Conservation (phyloP, 192 early-diverging fungal species). For the Phycomyces blakesleeanus region DNA sequence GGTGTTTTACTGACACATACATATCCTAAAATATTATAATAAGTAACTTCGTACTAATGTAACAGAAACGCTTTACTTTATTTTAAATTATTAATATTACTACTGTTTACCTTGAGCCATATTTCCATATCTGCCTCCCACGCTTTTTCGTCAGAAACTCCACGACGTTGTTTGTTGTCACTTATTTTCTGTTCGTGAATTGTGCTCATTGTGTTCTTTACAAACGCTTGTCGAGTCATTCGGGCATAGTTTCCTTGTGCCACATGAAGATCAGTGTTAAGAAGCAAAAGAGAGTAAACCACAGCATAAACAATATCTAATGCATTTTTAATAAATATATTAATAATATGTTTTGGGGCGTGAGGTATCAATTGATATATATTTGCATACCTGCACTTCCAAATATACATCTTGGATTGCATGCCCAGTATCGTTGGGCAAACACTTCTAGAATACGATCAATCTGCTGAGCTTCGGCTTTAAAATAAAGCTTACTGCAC, state of each 20-base stretch:
- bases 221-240: slow-evolving; percentile 73
- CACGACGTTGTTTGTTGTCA: slow-evolving; percentile 1
- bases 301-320: slow-evolving; percentile 84
- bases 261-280: slow-evolving; percentile 93
- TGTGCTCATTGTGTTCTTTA: slow-evolving; percentile 62
- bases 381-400: slow-evolving; percentile 33
- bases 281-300: slow-evolving; percentile 78
- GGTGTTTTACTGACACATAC: slow-evolving; percentile 55
- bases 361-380: not conserved
- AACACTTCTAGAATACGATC: slow-evolving; percentile 86
- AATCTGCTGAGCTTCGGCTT: slow-evolving; percentile 90
- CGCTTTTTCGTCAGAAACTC: slow-evolving; percentile 29
- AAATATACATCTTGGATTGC: slow-evolving; percentile 64
- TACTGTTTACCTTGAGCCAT: slow-evolving; percentile 49
- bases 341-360: not conserved
- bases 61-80: too few relatives aligned
- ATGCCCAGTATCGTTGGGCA: slow-evolving; percentile 77
- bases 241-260: slow-evolving; percentile 67
- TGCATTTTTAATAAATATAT: slow-evolving; percentile 9
- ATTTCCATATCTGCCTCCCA: slow-evolving; percentile 58
- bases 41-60: not conserved
- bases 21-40: slow-evolving; percentile 38
- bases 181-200: slow-evolving; percentile 34
- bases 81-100: not conserved
- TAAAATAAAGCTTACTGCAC: slow-evolving; percentile 75